A percentile compares a stretch with the other conserved stretches of the same genome.
Conservation (phyloP, 768 basidiomycete genomes). For the button mushroom (Agaricus bisporus) region DNA sequence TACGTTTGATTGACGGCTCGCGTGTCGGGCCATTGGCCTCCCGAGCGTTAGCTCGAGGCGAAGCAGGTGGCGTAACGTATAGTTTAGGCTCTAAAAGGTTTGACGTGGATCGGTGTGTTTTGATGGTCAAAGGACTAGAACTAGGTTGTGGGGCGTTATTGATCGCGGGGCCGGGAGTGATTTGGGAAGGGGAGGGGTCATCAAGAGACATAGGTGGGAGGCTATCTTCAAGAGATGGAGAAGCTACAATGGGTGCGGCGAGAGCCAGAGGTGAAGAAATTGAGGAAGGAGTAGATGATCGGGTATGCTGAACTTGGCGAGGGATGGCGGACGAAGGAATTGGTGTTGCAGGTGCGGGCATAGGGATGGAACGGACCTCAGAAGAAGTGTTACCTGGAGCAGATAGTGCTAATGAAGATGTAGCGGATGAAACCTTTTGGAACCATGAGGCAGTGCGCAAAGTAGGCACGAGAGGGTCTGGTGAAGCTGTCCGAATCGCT, state of each 20-base stretch:
- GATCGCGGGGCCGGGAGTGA: background rate
- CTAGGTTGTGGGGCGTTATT: background rate
- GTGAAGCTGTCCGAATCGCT: slow-evolving; percentile 27
- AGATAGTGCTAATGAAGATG: slow-evolving; percentile 21
- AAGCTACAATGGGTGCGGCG: slow-evolving; percentile 77
- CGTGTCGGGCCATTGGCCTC: slow-evolving; percentile 33
- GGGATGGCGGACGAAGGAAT: slow-evolving; percentile 18
- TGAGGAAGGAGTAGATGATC: slow-evolving; percentile 85
- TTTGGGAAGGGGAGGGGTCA: slow-evolving; percentile 24
- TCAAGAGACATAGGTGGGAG: slow-evolving; percentile 66
- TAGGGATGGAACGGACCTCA: slow-evolving; percentile 16
- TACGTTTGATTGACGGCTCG: slow-evolving; percentile 45
- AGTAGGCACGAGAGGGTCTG: slow-evolving; percentile 26
- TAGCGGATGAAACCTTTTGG: slow-evolving; percentile 15
- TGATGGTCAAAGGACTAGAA: slow-evolving; percentile 23
- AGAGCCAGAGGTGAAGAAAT: slow-evolving; percentile 83
- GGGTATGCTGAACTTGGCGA: slow-evolving; percentile 49
- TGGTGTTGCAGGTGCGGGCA: slow-evolving; percentile 17
- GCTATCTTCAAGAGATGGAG: slow-evolving; percentile 50
- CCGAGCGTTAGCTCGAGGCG: slow-evolving; percentile 51
- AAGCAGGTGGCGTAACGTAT: slow-evolving; percentile 69
- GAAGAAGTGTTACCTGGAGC: slow-evolving; percentile 14
- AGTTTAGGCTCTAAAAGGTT: slow-evolving; percentile 62
- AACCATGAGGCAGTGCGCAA: background rate
- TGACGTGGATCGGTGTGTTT: slow-evolving; percentile 59